A percentile compares a stretch with the other conserved stretches of the same genome.
Evolutionary conservation across 371 early-diverging fungal genomes (phyloP).

Genomic region (Rhizomucor miehei): DNA sequence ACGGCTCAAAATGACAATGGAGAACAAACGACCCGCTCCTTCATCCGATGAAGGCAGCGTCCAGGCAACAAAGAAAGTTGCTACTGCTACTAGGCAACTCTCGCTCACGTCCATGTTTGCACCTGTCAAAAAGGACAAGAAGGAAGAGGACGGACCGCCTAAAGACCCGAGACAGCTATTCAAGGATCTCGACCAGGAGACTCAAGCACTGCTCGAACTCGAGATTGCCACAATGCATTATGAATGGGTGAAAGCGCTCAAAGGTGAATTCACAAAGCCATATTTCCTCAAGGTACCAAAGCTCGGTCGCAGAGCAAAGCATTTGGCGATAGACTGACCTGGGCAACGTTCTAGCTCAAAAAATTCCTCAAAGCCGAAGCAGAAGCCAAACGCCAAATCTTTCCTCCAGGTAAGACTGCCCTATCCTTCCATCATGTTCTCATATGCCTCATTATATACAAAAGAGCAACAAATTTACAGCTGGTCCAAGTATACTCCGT

Average conservation of each 20-base stretch:
- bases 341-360: no score
- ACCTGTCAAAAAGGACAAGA: slow-evolving; percentile 7
- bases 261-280: slow-evolving; percentile 68
- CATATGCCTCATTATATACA: neutral
- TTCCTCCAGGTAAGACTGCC: slow-evolving; percentile 61
- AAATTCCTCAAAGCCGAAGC: slow-evolving; percentile 58
- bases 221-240: slow-evolving; percentile 72
- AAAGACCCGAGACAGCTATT: slow-evolving; percentile 14
- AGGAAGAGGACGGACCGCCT: neutral
- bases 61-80: neutral
- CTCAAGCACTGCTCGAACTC: slow-evolving; percentile 55
- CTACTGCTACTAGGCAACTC: slow-evolving; percentile 18
- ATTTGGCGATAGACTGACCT: no score
- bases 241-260: slow-evolving; percentile 76
- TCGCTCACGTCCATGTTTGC: slow-evolving; percentile 38
- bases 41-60: neutral
- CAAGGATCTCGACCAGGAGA: slow-evolving; percentile 32
- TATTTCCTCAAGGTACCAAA: slow-evolving; percentile 68
- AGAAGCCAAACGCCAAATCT: slow-evolving; percentile 52
- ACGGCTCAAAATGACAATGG: neutral
- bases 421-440: neutral
- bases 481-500: slow-evolving; percentile 73
- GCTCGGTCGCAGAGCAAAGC: neutral
- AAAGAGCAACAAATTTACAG: slow-evolving; percentile 70
- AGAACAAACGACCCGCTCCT: neutral